phyloP scores from a whole-genome alignment of 208 protist genomes.

The Trypanosoma brucei region DNA sequence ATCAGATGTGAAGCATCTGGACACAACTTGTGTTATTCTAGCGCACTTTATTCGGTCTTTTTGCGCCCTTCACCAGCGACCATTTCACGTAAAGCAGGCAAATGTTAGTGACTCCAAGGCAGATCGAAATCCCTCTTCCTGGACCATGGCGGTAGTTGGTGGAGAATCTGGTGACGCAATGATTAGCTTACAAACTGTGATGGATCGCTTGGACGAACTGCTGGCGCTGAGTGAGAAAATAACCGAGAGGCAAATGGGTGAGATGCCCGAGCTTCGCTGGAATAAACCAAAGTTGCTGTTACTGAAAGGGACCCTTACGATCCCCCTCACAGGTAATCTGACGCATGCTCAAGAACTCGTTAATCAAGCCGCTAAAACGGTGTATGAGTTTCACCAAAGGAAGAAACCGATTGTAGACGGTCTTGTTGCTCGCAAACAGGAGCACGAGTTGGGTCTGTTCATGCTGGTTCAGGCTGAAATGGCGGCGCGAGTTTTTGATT shows the following conservation, averaged over 20 bases:
- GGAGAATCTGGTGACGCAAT: slow-evolving; percentile 13
- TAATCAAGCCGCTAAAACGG: slow-evolving; percentile 44
- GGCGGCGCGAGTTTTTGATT: slow-evolving; percentile 59
- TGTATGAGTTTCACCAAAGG: slow-evolving; percentile 38
- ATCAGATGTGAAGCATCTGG: slow-evolving; percentile 55
- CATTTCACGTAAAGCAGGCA: slow-evolving; percentile 44
- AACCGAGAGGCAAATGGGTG: slow-evolving; percentile 27
- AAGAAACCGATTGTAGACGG: slow-evolving; percentile 52
- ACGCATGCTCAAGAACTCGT: slow-evolving; percentile 39
- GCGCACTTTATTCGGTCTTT: slow-evolving; percentile 78
- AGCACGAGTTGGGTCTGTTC: slow-evolving; percentile 72
- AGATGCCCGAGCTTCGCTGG: slow-evolving; percentile 50
- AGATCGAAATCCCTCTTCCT: slow-evolving; percentile 12
- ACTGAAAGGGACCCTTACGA: slow-evolving; percentile 62
- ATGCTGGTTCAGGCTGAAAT: slow-evolving; percentile 67
- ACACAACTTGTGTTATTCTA: slow-evolving; percentile 66
- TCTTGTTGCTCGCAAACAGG: slow-evolving; percentile 33
- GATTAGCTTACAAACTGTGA: slow-evolving; percentile 50
- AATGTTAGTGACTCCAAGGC: neutral
- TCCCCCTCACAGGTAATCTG: slow-evolving; percentile 70
- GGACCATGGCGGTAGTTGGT: slow-evolving; percentile 36
- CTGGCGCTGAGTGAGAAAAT: slow-evolving; percentile 32
- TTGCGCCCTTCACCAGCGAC: slow-evolving; percentile 48
- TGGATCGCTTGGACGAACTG: slow-evolving; percentile 68
- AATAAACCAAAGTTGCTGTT: slow-evolving; percentile 68